Evolutionary conservation across 2,329 filamentous ascomycete species (phyloP).

Genomic region (Colletotrichum liriopes): DNA sequence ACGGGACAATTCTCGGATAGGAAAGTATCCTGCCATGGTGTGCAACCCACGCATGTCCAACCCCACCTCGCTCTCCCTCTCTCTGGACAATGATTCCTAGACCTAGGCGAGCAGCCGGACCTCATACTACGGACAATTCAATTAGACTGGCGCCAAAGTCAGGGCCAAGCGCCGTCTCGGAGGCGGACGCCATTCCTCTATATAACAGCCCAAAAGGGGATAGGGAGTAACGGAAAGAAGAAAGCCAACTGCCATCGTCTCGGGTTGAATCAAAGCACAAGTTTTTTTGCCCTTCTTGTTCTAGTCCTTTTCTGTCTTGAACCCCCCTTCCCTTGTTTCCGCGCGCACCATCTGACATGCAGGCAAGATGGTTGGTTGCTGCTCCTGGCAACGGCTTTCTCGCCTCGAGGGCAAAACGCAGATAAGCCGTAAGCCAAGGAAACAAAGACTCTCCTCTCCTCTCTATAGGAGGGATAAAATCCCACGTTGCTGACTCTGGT

Average conservation of each 20-base stretch:
- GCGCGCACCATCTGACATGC: neutral
- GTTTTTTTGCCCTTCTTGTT: neutral
- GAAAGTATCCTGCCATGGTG: neutral
- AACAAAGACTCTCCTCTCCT: neutral
- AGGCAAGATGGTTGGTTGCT: neutral
- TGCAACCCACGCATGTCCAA: neutral
- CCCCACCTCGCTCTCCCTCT: too few relatives aligned
- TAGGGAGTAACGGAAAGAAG: neutral
- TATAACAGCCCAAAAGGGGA: neutral
- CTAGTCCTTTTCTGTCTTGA: neutral
- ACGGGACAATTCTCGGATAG: neutral
- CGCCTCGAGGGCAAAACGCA: too few relatives aligned
- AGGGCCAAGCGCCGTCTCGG: neutral
- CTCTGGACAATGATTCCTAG: too few relatives aligned
- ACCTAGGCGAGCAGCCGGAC: neutral
- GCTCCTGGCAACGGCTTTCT: neutral
- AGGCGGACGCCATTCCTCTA: neutral
- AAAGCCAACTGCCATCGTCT: slow-evolving; percentile 18
- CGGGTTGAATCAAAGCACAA: slow-evolving; percentile 21
- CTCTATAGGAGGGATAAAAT: neutral
- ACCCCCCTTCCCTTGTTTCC: neutral
- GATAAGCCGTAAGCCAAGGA: neutral
- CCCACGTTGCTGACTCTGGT: neutral
- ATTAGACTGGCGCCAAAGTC: neutral
- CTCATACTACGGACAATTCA: neutral